Conservation (phyloP, 306 rosid genomes). For the Aeschynomene evenia region DNA sequence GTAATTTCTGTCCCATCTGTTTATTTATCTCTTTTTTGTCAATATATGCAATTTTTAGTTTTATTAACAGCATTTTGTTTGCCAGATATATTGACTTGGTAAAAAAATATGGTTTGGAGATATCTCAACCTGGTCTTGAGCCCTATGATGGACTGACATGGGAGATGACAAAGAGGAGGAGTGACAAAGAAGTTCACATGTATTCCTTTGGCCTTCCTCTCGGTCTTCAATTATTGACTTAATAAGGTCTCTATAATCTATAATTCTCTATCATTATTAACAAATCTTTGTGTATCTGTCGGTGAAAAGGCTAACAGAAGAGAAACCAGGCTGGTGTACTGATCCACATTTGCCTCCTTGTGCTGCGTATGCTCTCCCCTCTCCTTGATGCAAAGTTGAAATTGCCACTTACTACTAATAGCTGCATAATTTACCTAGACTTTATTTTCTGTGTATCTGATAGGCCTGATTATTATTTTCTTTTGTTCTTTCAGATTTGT, state of each 20-base stretch:
- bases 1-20: slow-evolving; percentile 37
- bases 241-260: slow-evolving; percentile 19
- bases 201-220: slow-evolving; percentile 42
- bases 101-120: slow-evolving; percentile 80
- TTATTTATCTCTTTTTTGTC: slow-evolving; percentile 21
- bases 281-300: slow-evolving; percentile 34
- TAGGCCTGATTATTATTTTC: slow-evolving; percentile 5
- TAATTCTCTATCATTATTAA: slow-evolving; percentile 25
- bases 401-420: slow-evolving; percentile 3
- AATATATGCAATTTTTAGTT: slow-evolving; percentile 32
- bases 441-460: slow-evolving; percentile 7
- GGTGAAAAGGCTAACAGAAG: slow-evolving; percentile 66
- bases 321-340: slow-evolving; percentile 94
- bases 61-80: slow-evolving; percentile 29
- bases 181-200: slow-evolving; percentile 93
- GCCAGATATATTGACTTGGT: slow-evolving; percentile 77
- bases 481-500: slow-evolving; percentile 67
- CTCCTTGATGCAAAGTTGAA: slow-evolving; percentile 23
- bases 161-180: slow-evolving; percentile 99
- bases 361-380: slow-evolving; percentile 76
- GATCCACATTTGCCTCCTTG: slow-evolving; percentile 97
- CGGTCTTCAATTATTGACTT: slow-evolving; percentile 17
- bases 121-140: slow-evolving; percentile 98
- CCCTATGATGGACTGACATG: slow-evolving; percentile 95
- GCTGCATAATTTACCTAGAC: slow-evolving; percentile 8